A percentile compares a stretch with the other conserved stretches of the same genome.
Conservation (phyloP, 352 stramenopile species). For the Globisporangium viniferum region DNA sequence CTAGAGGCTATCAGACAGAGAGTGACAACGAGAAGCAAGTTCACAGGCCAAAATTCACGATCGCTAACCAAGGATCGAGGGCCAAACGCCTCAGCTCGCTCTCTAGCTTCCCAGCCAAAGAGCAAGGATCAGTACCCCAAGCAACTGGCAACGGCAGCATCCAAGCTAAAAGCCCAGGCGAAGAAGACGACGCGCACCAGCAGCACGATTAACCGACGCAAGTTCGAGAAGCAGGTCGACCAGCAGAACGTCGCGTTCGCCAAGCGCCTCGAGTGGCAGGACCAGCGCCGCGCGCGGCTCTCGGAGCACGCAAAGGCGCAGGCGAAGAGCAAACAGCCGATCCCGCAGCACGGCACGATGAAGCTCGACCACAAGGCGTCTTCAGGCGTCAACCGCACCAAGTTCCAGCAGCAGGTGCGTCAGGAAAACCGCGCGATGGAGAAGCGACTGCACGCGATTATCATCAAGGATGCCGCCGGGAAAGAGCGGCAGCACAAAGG, state of each 20-base stretch:
- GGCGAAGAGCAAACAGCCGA: constrained; percentile 36
- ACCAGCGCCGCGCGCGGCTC: constrained; percentile 26
- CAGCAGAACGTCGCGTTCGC: constrained; percentile 55
- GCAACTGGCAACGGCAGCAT: background rate
- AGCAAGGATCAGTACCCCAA: background rate
- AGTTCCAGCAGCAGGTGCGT: constrained; percentile 47
- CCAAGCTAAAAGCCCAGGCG: background rate
- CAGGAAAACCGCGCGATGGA: constrained; percentile 54
- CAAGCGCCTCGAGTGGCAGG: constrained; percentile 44
- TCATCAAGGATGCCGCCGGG: background rate
- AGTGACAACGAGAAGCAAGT: background rate
- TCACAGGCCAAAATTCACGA: background rate
- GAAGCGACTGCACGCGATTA: constrained; percentile 45
- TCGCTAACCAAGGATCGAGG: background rate
- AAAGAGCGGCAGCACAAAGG: constrained; percentile 9
- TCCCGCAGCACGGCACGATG: constrained; percentile 38
- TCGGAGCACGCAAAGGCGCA: constrained; percentile 26
- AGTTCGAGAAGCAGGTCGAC: constrained; percentile 54
- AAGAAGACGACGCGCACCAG: constrained; percentile 27
- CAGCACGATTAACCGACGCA: constrained; percentile 51
- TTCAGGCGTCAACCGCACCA: constrained; percentile 56
- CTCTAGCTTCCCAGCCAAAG: constrained; percentile 12
- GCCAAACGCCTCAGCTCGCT: background rate
- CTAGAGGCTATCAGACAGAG: constrained; percentile 2
- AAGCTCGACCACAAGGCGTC: constrained; percentile 54